Conservation (phyloP, 257 asterid genomes). For the Solanum sitiens region DNA sequence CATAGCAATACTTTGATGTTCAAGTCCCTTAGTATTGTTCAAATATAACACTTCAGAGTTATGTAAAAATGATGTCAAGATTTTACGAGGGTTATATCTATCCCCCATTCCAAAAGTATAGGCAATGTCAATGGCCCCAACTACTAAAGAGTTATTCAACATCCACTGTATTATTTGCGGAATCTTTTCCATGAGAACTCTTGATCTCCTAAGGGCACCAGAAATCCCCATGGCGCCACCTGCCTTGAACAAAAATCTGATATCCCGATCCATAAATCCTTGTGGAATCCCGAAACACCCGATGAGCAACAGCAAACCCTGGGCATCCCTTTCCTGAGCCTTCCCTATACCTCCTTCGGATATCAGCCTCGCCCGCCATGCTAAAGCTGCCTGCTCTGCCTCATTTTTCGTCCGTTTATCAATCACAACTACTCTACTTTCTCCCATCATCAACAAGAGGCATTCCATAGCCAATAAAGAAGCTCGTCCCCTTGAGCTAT, state of each 20-base stretch:
- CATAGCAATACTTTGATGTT: slow-evolving; percentile 22
- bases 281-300: slow-evolving; percentile 61
- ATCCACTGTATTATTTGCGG: slow-evolving; percentile 46
- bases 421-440: slow-evolving; percentile 10
- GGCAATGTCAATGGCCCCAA: slow-evolving; percentile 59
- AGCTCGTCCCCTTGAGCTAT: slow-evolving; percentile 50
- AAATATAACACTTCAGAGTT: slow-evolving; percentile 42
- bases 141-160: slow-evolving; percentile 49
- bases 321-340: slow-evolving; percentile 58
- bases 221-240: slow-evolving; percentile 53
- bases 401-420: slow-evolving; percentile 27
- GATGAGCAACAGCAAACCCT: slow-evolving; percentile 64
- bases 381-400: slow-evolving; percentile 44
- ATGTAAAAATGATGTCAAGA: slow-evolving; percentile 45
- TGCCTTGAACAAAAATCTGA: slow-evolving; percentile 41
- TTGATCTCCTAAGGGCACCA: slow-evolving; percentile 39
- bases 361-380: slow-evolving; percentile 66
- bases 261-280: slow-evolving; percentile 36
- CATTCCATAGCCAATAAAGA: slow-evolving; percentile 68
- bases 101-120: slow-evolving; percentile 58
- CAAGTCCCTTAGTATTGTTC: not conserved
- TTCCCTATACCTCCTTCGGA: slow-evolving; percentile 50
- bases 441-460: slow-evolving; percentile 40
- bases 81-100: slow-evolving; percentile 35
- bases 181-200: slow-evolving; percentile 36